A percentile compares a stretch with the other conserved stretches of the same genome.
Evolutionary conservation across 345 rosid genomes (phyloP).

Genomic region (Jatropha curcas): DNA sequence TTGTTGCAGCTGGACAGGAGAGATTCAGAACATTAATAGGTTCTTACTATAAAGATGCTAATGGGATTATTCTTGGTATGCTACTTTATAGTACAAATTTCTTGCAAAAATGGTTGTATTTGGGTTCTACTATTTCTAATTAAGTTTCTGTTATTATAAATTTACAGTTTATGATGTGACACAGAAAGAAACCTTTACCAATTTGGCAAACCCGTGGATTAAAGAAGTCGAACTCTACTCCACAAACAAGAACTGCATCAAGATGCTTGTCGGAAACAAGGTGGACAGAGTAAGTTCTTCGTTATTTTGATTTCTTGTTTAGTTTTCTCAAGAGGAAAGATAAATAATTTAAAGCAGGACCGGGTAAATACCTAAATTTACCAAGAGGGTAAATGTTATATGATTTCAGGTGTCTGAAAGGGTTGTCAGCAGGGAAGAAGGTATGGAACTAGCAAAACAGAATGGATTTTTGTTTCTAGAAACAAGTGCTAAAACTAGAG

Average conservation of each 20-base stretch:
- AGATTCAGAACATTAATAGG: slow-evolving; percentile 84
- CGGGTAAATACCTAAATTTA: too few species aligned
- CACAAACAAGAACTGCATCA: slow-evolving; percentile 76
- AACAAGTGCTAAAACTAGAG: slow-evolving; percentile 88
- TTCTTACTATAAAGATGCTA: slow-evolving; percentile 87
- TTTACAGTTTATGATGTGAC: slow-evolving; percentile 91
- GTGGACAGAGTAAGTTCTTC: slow-evolving; percentile 70
- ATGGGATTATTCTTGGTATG: slow-evolving; percentile 91
- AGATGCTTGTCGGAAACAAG: slow-evolving; percentile 95
- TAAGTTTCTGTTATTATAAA: slow-evolving; percentile 13
- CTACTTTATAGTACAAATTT: neutral
- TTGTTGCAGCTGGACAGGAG: slow-evolving; percentile 94
- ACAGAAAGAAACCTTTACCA: slow-evolving; percentile 78
- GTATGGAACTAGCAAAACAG: slow-evolving; percentile 68
- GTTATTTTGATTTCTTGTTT: neutral
- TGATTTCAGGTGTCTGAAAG: slow-evolving; percentile 76
- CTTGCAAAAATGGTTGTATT: too few species aligned
- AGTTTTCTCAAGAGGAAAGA: neutral
- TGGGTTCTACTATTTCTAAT: too few species aligned
- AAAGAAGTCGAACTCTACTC: slow-evolving; percentile 89
- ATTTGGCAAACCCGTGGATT: slow-evolving; percentile 82
- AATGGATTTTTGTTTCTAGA: slow-evolving; percentile 74
- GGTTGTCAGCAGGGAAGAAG: slow-evolving; percentile 85
- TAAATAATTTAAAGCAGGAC: neutral
- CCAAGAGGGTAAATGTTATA: neutral